A percentile compares a stretch with the other conserved stretches of the same genome.
Evolutionary conservation across 2,329 filamentous ascomycete genomes (phyloP).

Genomic region (Aureobasidium sp.): DNA sequence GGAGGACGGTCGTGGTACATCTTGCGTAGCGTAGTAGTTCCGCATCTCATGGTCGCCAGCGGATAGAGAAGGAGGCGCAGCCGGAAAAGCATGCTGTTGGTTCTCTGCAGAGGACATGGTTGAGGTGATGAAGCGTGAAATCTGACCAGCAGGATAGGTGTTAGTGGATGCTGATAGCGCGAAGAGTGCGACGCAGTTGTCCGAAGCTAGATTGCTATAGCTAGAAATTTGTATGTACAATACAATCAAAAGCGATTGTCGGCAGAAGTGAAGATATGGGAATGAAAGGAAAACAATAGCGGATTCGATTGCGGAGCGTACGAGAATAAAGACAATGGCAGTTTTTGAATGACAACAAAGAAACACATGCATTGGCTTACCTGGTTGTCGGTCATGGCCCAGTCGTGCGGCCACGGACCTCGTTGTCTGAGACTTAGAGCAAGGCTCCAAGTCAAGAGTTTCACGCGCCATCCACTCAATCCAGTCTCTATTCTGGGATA

Average conservation of each 20-base stretch:
- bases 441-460: constrained; percentile 31
- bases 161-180: constrained; percentile 8
- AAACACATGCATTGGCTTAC: constrained; percentile 17
- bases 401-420: constrained; percentile 22
- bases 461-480: constrained; percentile 32
- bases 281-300: constrained; percentile 5
- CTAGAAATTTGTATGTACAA: neutral
- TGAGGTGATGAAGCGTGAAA: constrained; percentile 14
- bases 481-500: constrained; percentile 34
- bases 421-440: constrained; percentile 27
- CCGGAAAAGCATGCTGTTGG: constrained; percentile 46
- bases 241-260: neutral
- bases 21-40: constrained; percentile 50
- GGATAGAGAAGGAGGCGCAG: constrained; percentile 50
- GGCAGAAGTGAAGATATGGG: constrained; percentile 4
- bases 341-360: constrained; percentile 24
- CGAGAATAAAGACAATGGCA: constrained; percentile 26
- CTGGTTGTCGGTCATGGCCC: constrained; percentile 21
- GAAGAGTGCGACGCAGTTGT: neutral
- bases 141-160: constrained; percentile 15
- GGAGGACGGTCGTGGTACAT: constrained; percentile 46
- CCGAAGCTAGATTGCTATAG: neutral
- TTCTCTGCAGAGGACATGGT: constrained; percentile 42
- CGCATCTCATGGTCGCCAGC: constrained; percentile 54
- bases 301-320: constrained; percentile 17